A percentile compares a stretch with the other conserved stretches of the same genome.
These are phyloP conservation scores for Catunica adiposa DNA, from an alignment of 2,329 filamentous ascomycete species.

Conservation along the genomic window DNA sequence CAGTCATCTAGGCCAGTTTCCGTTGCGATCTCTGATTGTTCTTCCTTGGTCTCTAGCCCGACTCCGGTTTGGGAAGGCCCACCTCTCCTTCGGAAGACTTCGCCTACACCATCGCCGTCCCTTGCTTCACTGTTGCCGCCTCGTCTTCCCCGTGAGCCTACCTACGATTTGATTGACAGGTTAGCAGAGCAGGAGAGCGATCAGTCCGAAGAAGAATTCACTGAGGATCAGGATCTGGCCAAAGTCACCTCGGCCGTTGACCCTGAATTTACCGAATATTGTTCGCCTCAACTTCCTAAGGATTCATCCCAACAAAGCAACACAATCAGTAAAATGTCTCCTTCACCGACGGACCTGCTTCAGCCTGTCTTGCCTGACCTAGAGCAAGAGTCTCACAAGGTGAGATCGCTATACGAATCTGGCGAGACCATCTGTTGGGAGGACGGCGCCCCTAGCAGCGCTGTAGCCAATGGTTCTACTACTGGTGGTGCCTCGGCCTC, in stretches of 20 bases:
- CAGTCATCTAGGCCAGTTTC: background rate
- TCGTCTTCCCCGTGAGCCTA: constrained; percentile 4
- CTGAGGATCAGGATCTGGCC: background rate
- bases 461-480: background rate
- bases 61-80: constrained; percentile 6
- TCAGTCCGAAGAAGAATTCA: background rate
- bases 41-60: background rate
- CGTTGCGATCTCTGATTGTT: constrained; percentile 1
- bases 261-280: background rate
- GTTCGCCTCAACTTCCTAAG: background rate
- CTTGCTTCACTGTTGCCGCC: constrained; percentile 7
- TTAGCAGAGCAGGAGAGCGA: constrained; percentile 3
- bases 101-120: constrained; percentile 13
- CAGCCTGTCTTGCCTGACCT: constrained; percentile 31
- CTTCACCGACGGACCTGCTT: constrained; percentile 33
- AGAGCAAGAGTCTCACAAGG: constrained; percentile 49
- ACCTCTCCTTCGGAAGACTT: constrained; percentile 9
- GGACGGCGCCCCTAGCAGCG: constrained; percentile 24
- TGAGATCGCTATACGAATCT: constrained; percentile 48
- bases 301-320: background rate
- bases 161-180: constrained; percentile 10
- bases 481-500: constrained; percentile 18
- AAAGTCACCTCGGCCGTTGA: too few species aligned
- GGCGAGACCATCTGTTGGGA: constrained; percentile 37
- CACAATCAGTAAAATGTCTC: background rate